These are phyloP conservation scores for Tilletia caries DNA, from an alignment of 1,284 basidiomycete genomes.

Conservation along the genomic window DNA sequence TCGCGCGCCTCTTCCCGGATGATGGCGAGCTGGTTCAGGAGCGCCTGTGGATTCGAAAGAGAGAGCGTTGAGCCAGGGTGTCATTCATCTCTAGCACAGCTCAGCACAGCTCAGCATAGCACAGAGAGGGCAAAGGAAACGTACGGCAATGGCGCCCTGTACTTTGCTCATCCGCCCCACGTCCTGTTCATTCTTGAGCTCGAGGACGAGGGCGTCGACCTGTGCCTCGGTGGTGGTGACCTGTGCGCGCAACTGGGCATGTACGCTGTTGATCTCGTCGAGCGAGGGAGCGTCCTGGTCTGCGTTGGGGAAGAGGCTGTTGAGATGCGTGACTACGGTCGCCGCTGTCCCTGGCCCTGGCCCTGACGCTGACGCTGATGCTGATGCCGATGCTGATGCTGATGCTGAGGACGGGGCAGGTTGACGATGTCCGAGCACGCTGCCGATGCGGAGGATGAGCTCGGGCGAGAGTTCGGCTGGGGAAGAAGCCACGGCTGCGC, in stretches of 20 bases:
- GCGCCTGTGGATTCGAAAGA: slow-evolving; percentile 62
- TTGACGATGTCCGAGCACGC: slow-evolving; percentile 5
- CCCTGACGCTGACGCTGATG: background rate
- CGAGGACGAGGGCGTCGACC: slow-evolving; percentile 66
- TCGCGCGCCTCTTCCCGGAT: slow-evolving; percentile 74
- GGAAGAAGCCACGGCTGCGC: background rate
- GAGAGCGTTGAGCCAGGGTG: too few species aligned
- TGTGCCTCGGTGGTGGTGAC: slow-evolving; percentile 68
- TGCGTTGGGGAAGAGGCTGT: slow-evolving; percentile 10
- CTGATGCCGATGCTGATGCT: background rate
- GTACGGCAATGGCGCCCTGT: slow-evolving; percentile 86
- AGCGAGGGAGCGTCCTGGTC: slow-evolving; percentile 11
- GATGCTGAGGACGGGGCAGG: background rate
- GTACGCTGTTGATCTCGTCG: slow-evolving; percentile 55
- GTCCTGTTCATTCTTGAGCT: slow-evolving; percentile 72
- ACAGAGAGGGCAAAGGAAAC: slow-evolving; percentile 22
- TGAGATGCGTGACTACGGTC: slow-evolving; percentile 1
- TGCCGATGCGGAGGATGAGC: slow-evolving; percentile 2
- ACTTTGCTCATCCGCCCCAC: slow-evolving; percentile 78
- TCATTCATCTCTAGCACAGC: too few species aligned
- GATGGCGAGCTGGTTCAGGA: slow-evolving; percentile 85
- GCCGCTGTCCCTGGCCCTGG: background rate
- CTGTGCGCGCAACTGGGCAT: slow-evolving; percentile 56
- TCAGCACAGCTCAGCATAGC: too few species aligned
- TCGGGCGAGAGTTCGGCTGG: background rate